Evolutionary conservation across 345 rosid species (phyloP).

Genomic region (Bruguiera sexangula): DNA sequence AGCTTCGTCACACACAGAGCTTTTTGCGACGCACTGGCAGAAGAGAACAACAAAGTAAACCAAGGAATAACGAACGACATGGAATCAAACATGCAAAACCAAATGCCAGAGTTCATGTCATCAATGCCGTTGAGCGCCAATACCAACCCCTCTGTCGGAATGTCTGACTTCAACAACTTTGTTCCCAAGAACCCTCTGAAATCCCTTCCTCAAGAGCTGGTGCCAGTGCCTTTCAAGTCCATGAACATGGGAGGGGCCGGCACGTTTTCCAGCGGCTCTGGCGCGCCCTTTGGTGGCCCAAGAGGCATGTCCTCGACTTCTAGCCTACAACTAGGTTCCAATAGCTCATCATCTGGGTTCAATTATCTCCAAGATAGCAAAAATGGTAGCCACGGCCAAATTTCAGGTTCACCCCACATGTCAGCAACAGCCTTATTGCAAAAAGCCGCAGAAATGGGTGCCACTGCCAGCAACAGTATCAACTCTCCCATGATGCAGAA

Average conservation of each 20-base stretch:
- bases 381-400: constrained; percentile 33
- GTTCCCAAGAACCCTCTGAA: constrained; percentile 50
- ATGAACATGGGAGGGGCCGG: constrained; percentile 39
- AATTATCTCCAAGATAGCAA: constrained; percentile 47
- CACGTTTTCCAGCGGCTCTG: constrained; percentile 55
- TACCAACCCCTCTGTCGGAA: constrained; percentile 26
- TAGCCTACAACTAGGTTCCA: constrained; percentile 56
- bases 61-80: constrained; percentile 37
- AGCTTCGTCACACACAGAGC: constrained; percentile 72
- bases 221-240: constrained; percentile 50
- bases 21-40: constrained; percentile 65
- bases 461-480: constrained; percentile 55
- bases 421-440: constrained; percentile 65
- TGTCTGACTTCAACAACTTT: constrained; percentile 38
- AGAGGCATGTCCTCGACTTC: constrained; percentile 47
- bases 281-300: constrained; percentile 42
- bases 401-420: constrained; percentile 44
- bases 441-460: constrained; percentile 74
- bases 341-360: constrained; percentile 41
- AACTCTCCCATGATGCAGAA: constrained; percentile 74
- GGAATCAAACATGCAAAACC: constrained; percentile 35
- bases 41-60: constrained; percentile 71
- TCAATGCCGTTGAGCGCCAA: constrained; percentile 29
- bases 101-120: constrained; percentile 44
- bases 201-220: constrained; percentile 47